Evolutionary conservation across 2,329 filamentous ascomycete genomes (phyloP), one percentile per base, ranked within the genome.

Genomic region (Neonectria coccinea): DNA sequence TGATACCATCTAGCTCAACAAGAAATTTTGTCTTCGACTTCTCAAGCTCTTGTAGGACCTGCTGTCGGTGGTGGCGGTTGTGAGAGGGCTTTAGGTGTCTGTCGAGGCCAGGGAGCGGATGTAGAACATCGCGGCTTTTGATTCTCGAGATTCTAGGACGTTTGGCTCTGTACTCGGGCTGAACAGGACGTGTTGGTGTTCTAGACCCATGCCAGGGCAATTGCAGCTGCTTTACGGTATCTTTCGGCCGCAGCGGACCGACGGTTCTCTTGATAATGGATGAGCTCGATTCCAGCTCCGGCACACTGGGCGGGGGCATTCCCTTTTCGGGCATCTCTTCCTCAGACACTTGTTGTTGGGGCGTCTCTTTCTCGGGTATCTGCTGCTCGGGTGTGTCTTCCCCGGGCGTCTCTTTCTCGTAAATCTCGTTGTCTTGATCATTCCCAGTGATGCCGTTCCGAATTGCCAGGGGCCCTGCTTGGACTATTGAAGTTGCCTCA

Each of bases 11-110:
- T 4, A 41, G 41, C 9, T 75, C 68, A 2, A 62, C 59, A 5
- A 78, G 57, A 45, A 78, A 78, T 29, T 73, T 76, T 4, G 64
- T 64, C 4, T 76, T 74, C 6, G 71, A 69, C 18, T 64, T 73
- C 54, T 74, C 70, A 8, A 79, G 68, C 36, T 75, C 67, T 29
- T 67, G 67, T 10, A 79, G 64, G n/a, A 78, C 65, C 14, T 72
- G 59, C 51, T 73, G 56, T 12, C 75, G 70, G 29, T 70, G 65
- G 7, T 56, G 66, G 12, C 62, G 52, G 39, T 67, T 62, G 8
- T 45, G 14, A 8, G 59, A 41, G 9, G 67, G 68, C 16, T 54
- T 58, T 6, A 76, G 41, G 31, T 74, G 70, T 57, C 69, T 67
- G 4, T 73, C 67, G 8, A 75, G 60, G 5, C 65, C 68, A 16